Percentiles rank a stretch among this genome's conserved stretches.
These are phyloP conservation scores for Rusavskia elegans DNA, from an alignment of 495 filamentous ascomycete species.

Conservation along the genomic window DNA sequence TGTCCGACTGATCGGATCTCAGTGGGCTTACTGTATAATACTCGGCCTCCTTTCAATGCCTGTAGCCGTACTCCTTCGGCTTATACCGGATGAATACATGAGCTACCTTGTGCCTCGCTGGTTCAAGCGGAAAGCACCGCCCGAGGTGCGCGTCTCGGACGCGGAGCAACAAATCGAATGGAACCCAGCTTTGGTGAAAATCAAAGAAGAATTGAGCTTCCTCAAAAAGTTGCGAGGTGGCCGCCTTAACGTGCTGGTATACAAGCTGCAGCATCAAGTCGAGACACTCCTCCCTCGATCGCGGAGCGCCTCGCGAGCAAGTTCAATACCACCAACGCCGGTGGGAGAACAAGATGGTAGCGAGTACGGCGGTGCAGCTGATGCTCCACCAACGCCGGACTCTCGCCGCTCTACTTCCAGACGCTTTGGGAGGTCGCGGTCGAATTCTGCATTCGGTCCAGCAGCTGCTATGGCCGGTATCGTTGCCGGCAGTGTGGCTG, in stretches of 20 bases:
- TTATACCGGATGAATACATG: slow-evolving; percentile 56
- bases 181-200: slow-evolving; percentile 46
- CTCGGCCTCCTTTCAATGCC: slow-evolving; percentile 56
- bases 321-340: slow-evolving; percentile 57
- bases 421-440: slow-evolving; percentile 60
- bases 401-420: slow-evolving; percentile 39
- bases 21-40: slow-evolving; percentile 64
- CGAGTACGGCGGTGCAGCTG: slow-evolving; percentile 29
- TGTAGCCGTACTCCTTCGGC: slow-evolving; percentile 52
- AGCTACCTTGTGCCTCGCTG: slow-evolving; percentile 36
- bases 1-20: slow-evolving; percentile 38
- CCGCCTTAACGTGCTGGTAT: slow-evolving; percentile 71
- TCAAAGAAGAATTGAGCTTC: slow-evolving; percentile 65
- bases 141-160: slow-evolving; percentile 48
- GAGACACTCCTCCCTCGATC: slow-evolving; percentile 57
- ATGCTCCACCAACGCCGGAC: slow-evolving; percentile 49
- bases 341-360: slow-evolving; percentile 35
- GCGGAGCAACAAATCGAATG: slow-evolving; percentile 56
- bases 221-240: slow-evolving; percentile 63
- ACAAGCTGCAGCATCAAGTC: slow-evolving; percentile 64
- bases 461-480: slow-evolving; percentile 69
- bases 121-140: slow-evolving; percentile 28
- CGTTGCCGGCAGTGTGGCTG: slow-evolving; percentile 71
- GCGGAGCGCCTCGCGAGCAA: slow-evolving; percentile 42
- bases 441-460: slow-evolving; percentile 72